Conservation (phyloP, 192 early-diverging fungal genomes). For the Podila minutissima region DNA sequence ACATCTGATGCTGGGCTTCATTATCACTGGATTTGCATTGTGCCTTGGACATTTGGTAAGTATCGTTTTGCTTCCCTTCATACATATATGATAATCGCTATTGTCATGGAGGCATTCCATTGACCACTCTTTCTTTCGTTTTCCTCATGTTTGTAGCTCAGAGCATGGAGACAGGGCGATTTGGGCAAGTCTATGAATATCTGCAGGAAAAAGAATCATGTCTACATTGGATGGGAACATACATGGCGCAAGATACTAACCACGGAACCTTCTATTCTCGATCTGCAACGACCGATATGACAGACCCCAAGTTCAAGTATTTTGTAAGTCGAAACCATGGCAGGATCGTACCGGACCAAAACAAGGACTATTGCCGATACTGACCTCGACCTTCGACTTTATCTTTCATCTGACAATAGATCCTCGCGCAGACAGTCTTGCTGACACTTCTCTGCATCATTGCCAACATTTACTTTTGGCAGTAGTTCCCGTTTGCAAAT, state of each 20-base stretch:
- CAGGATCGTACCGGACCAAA: neutral
- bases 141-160: slow-evolving; percentile 17
- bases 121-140: neutral
- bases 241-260: neutral
- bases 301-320: slow-evolving; percentile 52
- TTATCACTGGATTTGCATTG: slow-evolving; percentile 48
- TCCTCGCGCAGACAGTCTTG: slow-evolving; percentile 36
- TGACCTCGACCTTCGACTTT: neutral
- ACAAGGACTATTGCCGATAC: neutral
- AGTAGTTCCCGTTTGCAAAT: slow-evolving; percentile 1
- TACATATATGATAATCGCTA: neutral
- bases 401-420: slow-evolving; percentile 11
- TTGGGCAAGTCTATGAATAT: slow-evolving; percentile 19
- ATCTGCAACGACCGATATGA: too few species aligned
- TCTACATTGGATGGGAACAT: neutral
- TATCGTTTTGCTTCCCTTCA: too few species aligned
- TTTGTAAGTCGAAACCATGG: slow-evolving; percentile 26
- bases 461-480: slow-evolving; percentile 51
- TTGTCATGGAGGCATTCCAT: neutral
- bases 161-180: slow-evolving; percentile 48
- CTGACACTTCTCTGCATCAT: slow-evolving; percentile 45
- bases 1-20: slow-evolving; percentile 42
- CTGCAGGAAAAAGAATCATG: neutral
- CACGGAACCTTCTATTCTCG: neutral
- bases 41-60: slow-evolving; percentile 44